Evolutionary conservation across 352 stramenopile species (phyloP), one percentile per base, ranked within the genome.

Genomic region (Phytopythium oedochilum): DNA sequence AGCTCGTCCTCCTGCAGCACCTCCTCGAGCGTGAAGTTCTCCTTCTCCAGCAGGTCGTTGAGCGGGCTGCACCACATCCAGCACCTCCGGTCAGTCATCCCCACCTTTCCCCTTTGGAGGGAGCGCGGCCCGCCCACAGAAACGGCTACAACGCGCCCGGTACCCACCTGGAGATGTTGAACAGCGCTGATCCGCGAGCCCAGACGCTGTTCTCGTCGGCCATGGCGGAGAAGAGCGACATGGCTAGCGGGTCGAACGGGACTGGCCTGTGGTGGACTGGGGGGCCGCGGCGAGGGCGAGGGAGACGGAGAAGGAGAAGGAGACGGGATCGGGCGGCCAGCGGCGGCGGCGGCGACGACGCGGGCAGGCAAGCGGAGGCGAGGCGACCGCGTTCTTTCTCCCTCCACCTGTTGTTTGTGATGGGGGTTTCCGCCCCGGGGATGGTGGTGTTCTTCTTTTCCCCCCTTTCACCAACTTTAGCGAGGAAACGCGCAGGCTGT

Each of bases 1-100:
- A 99, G 75, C 61, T 99, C 96, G 73, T 99, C 96, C 73, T 99
- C 91, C 42, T 94, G 75, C 10, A 99, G 76, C 35, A 99, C 71
- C 55, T 98, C 80, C 59, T 97, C 81, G 14, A 98, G 71, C 23
- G 92, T 98, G 62, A 96, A 98, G 45, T 86, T 69, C 11, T 94
- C 88, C 38, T 86, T 91, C 64, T 98, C 95, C 12, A 99, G 77
- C 46, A 99, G 68, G 57, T 98, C 95, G 55, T 98, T 97, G 15
- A 99, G 68, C 26, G 96, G 92, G 55, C 89, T 96, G 47, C 43
- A 11, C 15, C 0, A 38, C 38, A 11, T 7, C 2, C 5, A 31
- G 2, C 26, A 36, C 17, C 22, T 7, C 32, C n/a, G 11, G 14
- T 47, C 25, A 42, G 25, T 34, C n/a, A 43, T 10, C 34, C 32